phyloP scores from a whole-genome alignment of 352 stramenopile genomes.

The Phytophthora brassicae region DNA sequence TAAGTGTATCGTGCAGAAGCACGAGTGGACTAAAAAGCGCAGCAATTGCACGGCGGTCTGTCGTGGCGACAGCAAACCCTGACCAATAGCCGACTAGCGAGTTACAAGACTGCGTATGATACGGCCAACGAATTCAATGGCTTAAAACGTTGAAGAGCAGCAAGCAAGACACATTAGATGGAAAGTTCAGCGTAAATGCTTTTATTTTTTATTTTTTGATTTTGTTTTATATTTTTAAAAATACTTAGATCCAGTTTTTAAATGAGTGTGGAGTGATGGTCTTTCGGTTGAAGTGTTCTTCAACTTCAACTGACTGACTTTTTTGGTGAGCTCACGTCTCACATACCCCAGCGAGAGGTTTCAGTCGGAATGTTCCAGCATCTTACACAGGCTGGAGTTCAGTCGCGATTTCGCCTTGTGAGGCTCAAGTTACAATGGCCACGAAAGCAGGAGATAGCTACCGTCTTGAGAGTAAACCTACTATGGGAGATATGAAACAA shows the following conservation, averaged over 20 bases:
- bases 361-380: conserved; percentile 18
- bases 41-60: conserved; percentile 15
- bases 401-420: conserved; percentile 10
- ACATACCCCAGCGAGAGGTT: conserved; percentile 8
- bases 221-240: too few species aligned
- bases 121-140: conserved; percentile 10
- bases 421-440: conserved; percentile 6
- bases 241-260: too few species aligned
- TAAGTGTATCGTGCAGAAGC: conserved; percentile 34
- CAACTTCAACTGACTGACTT: conserved; percentile 18
- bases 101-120: conserved; percentile 24
- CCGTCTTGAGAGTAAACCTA: background rate
- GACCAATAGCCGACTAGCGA: conserved; percentile 19
- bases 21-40: conserved; percentile 22
- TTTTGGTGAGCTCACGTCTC: background rate
- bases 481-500: background rate
- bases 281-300: conserved; percentile 1
- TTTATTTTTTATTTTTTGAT: conserved; percentile 25
- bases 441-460: background rate
- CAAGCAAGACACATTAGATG: conserved; percentile 37
- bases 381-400: background rate
- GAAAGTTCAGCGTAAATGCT: conserved; percentile 36
- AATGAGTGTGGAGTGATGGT: conserved; percentile 20
- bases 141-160: conserved; percentile 23
- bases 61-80: conserved; percentile 1